Evolutionary conservation across 108 stramenopile genomes (phyloP), one percentile per base, ranked within the genome.

Genomic region (Skeletonema grethae): DNA sequence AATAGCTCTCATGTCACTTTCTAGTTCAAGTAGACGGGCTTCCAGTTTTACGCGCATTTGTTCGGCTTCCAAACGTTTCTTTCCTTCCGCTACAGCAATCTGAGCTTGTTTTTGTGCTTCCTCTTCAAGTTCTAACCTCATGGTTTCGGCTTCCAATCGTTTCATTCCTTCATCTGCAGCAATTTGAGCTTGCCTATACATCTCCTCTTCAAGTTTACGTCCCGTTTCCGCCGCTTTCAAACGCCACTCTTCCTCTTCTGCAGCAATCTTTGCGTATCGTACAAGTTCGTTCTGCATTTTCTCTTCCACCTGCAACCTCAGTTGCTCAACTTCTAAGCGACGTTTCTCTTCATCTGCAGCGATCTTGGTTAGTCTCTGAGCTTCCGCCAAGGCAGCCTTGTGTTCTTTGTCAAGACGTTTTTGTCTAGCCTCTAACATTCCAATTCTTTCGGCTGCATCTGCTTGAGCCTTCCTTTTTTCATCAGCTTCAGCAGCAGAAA

Each of bases 11-110:
- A n/a, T 53, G 0, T 53, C 50, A 2, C 22, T 20, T 8, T 20
- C 50, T 34, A 34, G 6, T n/a, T 9, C 20, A 53, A 20, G 22
- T 53, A 53, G 20, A 2, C 22, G 50, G 4, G 22, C 22, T 9
- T 53, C 50, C 20, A 53, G 22, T 22, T 22, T 2, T 22, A 53
- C 1, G 1, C 50, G 50, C 50, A 24, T 22, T 53, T 53, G 50
- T 9, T 53, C 50, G 18, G 50, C 50, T 53, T 53, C 20, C 20
- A 53, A 53, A 53, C 50, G 50, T 53, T 53, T 53, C 22, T 20
- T 9, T 7, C n/a, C 50, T 22, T 53, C 50, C 3, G 6, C 22
- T 22, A n/a, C 22, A 53, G 50, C 50, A 2, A 53, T 53, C 50
- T 53, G 50, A 24, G 50, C 50, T 7, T 53, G 50, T 24, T 53